Evolutionary conservation across 1,284 basidiomycete species (phyloP).

Genomic region (Golubevia sp.): DNA sequence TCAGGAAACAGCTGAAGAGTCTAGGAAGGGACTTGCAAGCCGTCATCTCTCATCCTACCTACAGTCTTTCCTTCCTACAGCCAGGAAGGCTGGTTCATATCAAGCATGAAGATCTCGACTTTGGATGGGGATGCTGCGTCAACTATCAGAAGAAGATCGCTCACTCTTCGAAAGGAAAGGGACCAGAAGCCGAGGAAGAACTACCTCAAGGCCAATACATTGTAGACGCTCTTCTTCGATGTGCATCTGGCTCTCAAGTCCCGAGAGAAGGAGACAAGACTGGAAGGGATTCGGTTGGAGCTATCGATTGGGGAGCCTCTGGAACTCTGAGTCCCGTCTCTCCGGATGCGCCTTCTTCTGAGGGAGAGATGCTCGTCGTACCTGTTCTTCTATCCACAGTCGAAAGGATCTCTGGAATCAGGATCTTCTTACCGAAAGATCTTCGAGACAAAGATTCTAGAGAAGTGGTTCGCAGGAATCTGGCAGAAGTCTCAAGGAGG

Average conservation of each 20-base stretch:
- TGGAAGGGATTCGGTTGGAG: slow-evolving; percentile 50
- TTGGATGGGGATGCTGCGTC: slow-evolving; percentile 93
- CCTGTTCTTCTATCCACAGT: slow-evolving; percentile 87
- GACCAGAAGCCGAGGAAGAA: slow-evolving; percentile 68
- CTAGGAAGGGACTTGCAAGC: slow-evolving; percentile 82
- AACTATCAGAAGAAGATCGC: slow-evolving; percentile 84
- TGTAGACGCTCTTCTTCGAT: slow-evolving; percentile 88
- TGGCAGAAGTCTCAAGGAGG: slow-evolving; percentile 84
- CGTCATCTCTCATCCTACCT: slow-evolving; percentile 92
- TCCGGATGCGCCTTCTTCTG: slow-evolving; percentile 74
- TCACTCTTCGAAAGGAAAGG: slow-evolving; percentile 55
- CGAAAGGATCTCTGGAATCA: slow-evolving; percentile 82
- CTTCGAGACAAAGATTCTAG: slow-evolving; percentile 76
- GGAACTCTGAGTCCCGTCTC: slow-evolving; percentile 68
- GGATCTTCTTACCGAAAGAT: slow-evolving; percentile 88
- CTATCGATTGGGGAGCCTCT: neutral
- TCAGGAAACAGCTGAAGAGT: slow-evolving; percentile 85
- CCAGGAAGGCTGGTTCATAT: slow-evolving; percentile 87
- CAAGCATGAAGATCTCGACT: slow-evolving; percentile 83
- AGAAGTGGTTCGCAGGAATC: slow-evolving; percentile 84
- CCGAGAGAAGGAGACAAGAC: slow-evolving; percentile 68
- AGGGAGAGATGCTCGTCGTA: slow-evolving; percentile 82
- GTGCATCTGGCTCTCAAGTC: slow-evolving; percentile 71
- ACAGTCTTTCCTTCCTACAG: slow-evolving; percentile 90
- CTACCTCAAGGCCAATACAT: slow-evolving; percentile 89